Evolutionary conservation across 768 basidiomycete genomes (phyloP).

Genomic region (Amanita polypyramis): DNA sequence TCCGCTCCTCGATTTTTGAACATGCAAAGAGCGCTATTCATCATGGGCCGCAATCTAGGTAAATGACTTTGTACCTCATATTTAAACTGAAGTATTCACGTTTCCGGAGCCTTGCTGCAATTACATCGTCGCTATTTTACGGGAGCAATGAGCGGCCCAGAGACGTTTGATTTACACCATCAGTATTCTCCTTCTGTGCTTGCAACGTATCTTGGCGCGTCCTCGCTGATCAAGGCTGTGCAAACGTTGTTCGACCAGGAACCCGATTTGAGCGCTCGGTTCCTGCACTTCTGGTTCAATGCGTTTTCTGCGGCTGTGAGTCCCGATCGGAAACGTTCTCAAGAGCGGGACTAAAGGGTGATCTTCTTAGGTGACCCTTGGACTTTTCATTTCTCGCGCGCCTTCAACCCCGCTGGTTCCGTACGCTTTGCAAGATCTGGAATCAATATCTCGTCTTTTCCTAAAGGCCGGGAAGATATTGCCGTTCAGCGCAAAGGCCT

Average conservation of each 20-base stretch:
- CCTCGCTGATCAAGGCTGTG: slow-evolving; percentile 45
- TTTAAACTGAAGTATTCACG: slow-evolving; percentile 1
- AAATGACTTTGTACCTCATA: slow-evolving; percentile 8
- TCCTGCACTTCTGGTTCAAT: slow-evolving; percentile 69
- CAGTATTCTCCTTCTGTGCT: slow-evolving; percentile 60
- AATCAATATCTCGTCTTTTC: slow-evolving; percentile 48
- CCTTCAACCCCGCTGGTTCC: slow-evolving; percentile 47
- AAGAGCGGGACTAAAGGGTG: not conserved
- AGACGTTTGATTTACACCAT: slow-evolving; percentile 48
- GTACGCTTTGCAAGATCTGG: slow-evolving; percentile 51
- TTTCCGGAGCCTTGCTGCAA: slow-evolving; percentile 45
- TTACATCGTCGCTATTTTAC: slow-evolving; percentile 61
- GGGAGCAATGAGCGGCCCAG: slow-evolving; percentile 44
- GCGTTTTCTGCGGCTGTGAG: slow-evolving; percentile 62
- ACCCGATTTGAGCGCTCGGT: slow-evolving; percentile 50
- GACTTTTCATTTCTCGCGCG: slow-evolving; percentile 52
- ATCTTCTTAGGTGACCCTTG: slow-evolving; percentile 43
- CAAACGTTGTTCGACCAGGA: slow-evolving; percentile 47
- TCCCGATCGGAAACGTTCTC: slow-evolving; percentile 5
- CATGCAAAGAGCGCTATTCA: slow-evolving; percentile 55
- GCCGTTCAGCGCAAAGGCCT: slow-evolving; percentile 47
- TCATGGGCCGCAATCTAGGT: slow-evolving; percentile 59
- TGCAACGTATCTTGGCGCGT: slow-evolving; percentile 53
- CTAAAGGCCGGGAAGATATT: slow-evolving; percentile 45
- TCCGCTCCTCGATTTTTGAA: slow-evolving; percentile 38